Base-by-base conservation (phyloP, 2,329 filamentous ascomycete genomes). In the Stagonosporopsis vannaccii region DNA sequence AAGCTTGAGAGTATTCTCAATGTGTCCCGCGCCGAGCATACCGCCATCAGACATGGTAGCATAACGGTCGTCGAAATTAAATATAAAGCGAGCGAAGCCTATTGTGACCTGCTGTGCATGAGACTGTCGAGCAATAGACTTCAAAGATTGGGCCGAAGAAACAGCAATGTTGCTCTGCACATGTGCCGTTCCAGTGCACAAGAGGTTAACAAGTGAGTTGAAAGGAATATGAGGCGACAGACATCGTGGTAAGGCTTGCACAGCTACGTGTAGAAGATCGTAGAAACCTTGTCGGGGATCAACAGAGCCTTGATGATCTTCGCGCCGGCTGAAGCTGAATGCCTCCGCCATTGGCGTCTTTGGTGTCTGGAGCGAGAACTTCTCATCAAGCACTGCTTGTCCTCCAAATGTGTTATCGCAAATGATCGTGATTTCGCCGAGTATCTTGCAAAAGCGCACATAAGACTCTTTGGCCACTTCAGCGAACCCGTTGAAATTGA, bases 321-420 rank as follows among this genome's bases (percentile, higher is more conserved):
- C 94, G 51, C 90, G 88, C 51, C 92, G 86, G 26, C 87, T 84
- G 73, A 99, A 97, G 62, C 90, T 94, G 75, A 99, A 99, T 0
- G 92, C 93, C 56, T 98, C 95, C 1, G 93, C 84, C 65, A 98
- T 94, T 1, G 96, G 95, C 0, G 95, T 99, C 75, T 98, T 98
- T 0, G 95, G 93, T 0, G 90, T 90, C 8, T 90, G 86, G 41
- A 90, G 88, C 58, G 85, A 90, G 72, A 98, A 97, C 71, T 97
- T 98, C 75, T 99, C 96, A 70, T 99, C 95, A 43, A 98, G 78
- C 0, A 92, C 91, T 28, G 94, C 95, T 78, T 99, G 95, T 0
- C 95, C 95, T 47, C 95, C 96, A 78, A 99, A 99, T 0, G 94
- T 90, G 67, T 97, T 95, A 75, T 99, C 95, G 76, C 95, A 99